phyloP scores from a whole-genome alignment of 2,329 filamentous ascomycete species.

The Blastomyces silverae region DNA sequence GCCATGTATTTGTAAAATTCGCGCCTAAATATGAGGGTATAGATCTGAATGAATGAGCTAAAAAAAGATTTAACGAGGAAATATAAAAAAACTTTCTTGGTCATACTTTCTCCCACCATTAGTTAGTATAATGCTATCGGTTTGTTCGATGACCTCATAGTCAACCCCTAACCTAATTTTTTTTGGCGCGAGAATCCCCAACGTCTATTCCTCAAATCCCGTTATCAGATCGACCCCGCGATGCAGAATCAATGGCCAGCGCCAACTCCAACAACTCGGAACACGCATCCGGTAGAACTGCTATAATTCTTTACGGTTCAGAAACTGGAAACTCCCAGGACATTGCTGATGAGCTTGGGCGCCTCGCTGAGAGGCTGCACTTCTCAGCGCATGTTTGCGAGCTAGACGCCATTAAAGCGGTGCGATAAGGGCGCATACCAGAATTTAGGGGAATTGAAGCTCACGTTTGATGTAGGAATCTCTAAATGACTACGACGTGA shows the following conservation, averaged over 20 bases:
- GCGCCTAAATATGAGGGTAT: too few relatives aligned
- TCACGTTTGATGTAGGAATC: conserved; percentile 25
- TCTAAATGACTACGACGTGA: conserved; percentile 33
- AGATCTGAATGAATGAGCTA: too few relatives aligned
- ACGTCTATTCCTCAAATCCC: neutral
- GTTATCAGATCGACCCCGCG: neutral
- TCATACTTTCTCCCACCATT: too few relatives aligned
- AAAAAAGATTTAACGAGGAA: too few relatives aligned
- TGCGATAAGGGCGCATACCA: conserved; percentile 42
- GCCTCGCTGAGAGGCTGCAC: conserved; percentile 65
- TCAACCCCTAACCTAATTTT: too few relatives aligned
- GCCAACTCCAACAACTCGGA: conserved; percentile 13
- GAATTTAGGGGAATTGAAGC: neutral
- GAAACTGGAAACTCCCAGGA: conserved; percentile 95
- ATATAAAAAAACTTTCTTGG: too few relatives aligned
- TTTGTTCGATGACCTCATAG: conserved; percentile 2
- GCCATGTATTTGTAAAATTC: too few relatives aligned
- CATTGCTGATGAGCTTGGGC: conserved; percentile 75
- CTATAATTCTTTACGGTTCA: conserved; percentile 80
- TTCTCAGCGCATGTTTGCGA: conserved; percentile 70
- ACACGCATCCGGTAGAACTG: conserved; percentile 27
- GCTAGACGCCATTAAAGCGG: conserved; percentile 68
- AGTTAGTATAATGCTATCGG: too few relatives aligned
- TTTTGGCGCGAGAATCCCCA: neutral
- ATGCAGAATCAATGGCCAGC: conserved; percentile 13